Percentiles rank a stretch among this genome's conserved stretches.
phyloP scores from a whole-genome alignment of 169 alveolate species.

The Babesia ovata region DNA sequence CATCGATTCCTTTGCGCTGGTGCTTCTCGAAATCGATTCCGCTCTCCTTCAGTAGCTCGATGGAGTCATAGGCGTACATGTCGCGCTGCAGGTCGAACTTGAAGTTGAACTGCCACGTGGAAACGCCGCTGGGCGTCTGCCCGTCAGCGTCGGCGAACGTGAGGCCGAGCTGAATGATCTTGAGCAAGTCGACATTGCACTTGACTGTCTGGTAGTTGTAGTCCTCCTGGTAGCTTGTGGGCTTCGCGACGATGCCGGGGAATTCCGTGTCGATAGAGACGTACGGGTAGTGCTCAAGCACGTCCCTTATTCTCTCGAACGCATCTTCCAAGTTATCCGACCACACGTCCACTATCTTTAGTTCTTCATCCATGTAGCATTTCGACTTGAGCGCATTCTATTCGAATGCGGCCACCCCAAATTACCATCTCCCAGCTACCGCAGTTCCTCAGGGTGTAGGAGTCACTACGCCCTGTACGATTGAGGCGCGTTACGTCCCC shows the following conservation, averaged over 20 bases:
- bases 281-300: conserved; percentile 88
- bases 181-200: conserved; percentile 93
- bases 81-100: conserved; percentile 91
- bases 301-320: conserved; percentile 86
- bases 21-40: conserved; percentile 96
- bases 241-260: conserved; percentile 92
- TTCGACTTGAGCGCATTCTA: conserved; percentile 28
- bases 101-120: conserved; percentile 97
- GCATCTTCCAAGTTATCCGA: conserved; percentile 88
- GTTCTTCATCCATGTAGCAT: conserved; percentile 82
- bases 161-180: conserved; percentile 95
- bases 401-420: conserved; percentile 23
- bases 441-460: conserved; percentile 2
- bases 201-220: conserved; percentile 93
- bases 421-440: conserved; percentile 23
- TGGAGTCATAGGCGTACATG: conserved; percentile 90
- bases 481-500: no score
- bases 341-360: conserved; percentile 85
- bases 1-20: conserved; percentile 90
- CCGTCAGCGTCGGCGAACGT: conserved; percentile 94
- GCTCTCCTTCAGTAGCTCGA: conserved; percentile 90
- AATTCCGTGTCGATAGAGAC: conserved; percentile 91
- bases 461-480: no score
- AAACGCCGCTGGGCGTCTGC: conserved; percentile 84
- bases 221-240: conserved; percentile 88